Evolutionary conservation across 78 protist genomes (phyloP), one percentile per base, ranked within the genome.

Genomic region (Cavenderia fasciculata): DNA sequence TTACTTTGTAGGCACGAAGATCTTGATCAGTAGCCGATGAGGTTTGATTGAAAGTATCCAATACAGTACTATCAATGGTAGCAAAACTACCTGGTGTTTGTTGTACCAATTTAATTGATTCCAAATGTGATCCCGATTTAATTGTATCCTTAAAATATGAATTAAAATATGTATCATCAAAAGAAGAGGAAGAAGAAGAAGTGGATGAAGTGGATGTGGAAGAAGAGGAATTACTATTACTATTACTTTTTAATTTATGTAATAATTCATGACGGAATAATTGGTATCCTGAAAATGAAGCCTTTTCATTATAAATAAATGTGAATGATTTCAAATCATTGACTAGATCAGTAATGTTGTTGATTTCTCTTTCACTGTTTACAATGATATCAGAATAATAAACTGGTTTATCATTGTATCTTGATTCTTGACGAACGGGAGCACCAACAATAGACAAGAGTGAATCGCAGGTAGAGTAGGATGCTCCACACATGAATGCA

Each of bases 401-500:
- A 8, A 25, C 2, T 21, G 74, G 54, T 41, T 66, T 38, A 41
- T 66, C 11, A 41, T 66, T 49, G 25, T 66, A 66, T 16, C 18
- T 41, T 8, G 19, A n/a, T 41, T 41, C 74, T 7, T 19, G 23
- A 27, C 54, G 38, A 23, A 66, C 74, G 11, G 54, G 56, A 41
- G 74, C 38, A n/a, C 38, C 74, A 5, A 66, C 12, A 41, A 54
- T 49, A 23, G 19, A 11, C 25, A 66, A 41, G n/a, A 66, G 2
- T 63, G 33, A 1, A 19, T 11, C 25, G 25, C 33, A 49, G 0
- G 31, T 43, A n/a, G 25, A 36, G 43, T 10, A 66, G n/a, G 74
- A 8, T 41, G 43, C 4, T 12, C 74, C 74, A 66, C 74, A 66
- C 74, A 66, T 66, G 21, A 66, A 66, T 66, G 74, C 74, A 25